A percentile compares a stretch with the other conserved stretches of the same genome.
phyloP scores from a whole-genome alignment of 441 rosid species.

The Sinapis alba region DNA sequence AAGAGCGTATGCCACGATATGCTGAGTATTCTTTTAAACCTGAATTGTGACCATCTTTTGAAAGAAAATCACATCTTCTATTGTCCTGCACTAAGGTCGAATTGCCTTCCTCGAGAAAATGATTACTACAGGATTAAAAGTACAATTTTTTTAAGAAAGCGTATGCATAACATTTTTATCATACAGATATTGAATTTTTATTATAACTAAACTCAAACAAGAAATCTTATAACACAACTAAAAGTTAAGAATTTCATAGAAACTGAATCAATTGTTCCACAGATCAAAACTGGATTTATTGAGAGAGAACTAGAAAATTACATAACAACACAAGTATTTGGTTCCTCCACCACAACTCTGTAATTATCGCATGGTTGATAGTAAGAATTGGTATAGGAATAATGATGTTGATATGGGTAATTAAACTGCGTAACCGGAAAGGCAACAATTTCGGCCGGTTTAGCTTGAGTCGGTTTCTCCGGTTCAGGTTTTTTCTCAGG shows the following conservation, averaged over 20 bases:
- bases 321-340: constrained; percentile 33
- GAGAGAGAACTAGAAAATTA: background rate
- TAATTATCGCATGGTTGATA: background rate
- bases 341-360: constrained; percentile 21
- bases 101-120: background rate
- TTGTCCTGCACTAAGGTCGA: background rate
- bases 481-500: constrained; percentile 61
- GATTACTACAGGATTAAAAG: background rate
- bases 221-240: background rate
- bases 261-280: background rate
- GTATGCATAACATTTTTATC: background rate
- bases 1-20: background rate
- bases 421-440: constrained; percentile 10
- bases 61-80: background rate
- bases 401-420: constrained; percentile 1
- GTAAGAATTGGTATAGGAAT: background rate
- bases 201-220: background rate
- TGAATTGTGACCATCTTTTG: too few species aligned
- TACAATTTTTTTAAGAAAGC: background rate
- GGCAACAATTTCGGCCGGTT: constrained; percentile 16
- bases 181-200: background rate
- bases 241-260: background rate
- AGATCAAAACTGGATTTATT: background rate
- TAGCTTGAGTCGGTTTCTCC: constrained; percentile 19
- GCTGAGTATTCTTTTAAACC: background rate